Base-by-base conservation (phyloP, 805 yeast species). In the Suhomyces sp. region DNA sequence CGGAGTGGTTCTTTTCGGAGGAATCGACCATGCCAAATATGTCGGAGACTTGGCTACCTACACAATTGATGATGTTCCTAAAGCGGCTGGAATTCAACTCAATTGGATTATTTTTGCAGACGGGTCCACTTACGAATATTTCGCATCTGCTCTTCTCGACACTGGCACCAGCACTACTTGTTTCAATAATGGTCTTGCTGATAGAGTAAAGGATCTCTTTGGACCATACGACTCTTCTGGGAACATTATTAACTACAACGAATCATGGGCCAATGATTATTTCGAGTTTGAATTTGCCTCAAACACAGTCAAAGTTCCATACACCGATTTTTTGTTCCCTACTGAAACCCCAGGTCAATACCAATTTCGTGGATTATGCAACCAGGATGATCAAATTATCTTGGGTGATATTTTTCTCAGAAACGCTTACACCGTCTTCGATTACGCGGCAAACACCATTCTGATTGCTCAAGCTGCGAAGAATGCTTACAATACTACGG, bases 11-110 rank as follows among this genome's bases (percentile, higher is more conserved):
- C 65, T 87, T 47, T 87, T 87, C 72, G 93, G 93, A 46, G 94
- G 86, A 26, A 78, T 84, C 24, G 93, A 87, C 61, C 81, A 78
- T 54, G 76, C 81, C 36, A 86, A 85, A 67, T 85, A 81, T 64
- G 50, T 68, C 0, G 90, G 90, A 23, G 63, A 60, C 3, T 61
- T 78, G 55, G 56, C 55, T 29, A 60, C 69, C 2, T 56, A 74
- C 46, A 71, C 68, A 2, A 54, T 76, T 15, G 22, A 31, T 3
- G 5, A 2, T n/a, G n/a, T n/a, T 46, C 15, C 19, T 4, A 3
- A 2, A 2, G 7, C 2, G 22, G 22, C 22, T 17, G 26, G 31
- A 4, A 12, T 46, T 19, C 13, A 15, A 15, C 12, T 46, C 9
- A 8, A 31, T 17, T 3, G 4, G 7, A 31, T 46, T 3, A 6